These are phyloP conservation scores for Cordyceps militaris DNA, from an alignment of 2,329 filamentous ascomycete genomes.

Conservation along the genomic window DNA sequence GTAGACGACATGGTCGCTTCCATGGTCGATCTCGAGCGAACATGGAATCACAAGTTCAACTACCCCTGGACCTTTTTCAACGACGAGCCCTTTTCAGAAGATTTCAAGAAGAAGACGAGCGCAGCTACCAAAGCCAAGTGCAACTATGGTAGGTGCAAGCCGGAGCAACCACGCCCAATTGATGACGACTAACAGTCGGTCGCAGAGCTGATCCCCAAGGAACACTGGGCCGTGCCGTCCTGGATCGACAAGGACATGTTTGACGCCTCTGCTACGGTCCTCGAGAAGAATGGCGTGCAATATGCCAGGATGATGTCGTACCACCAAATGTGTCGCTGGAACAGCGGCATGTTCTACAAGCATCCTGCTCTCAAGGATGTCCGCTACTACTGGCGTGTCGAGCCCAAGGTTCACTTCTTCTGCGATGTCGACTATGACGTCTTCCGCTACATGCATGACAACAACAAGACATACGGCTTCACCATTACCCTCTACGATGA, in stretches of 20 bases:
- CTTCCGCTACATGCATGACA: slow-evolving; percentile 94
- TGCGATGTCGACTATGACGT: slow-evolving; percentile 98
- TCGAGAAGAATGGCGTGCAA: slow-evolving; percentile 80
- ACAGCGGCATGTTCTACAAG: slow-evolving; percentile 95
- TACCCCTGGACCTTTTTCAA: slow-evolving; percentile 99
- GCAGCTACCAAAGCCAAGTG: slow-evolving; percentile 84
- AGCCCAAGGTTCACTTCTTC: slow-evolving; percentile 98
- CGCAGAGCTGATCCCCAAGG: slow-evolving; percentile 78
- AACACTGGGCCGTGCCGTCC: slow-evolving; percentile 85
- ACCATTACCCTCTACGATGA: slow-evolving; percentile 96
- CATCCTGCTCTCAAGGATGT: slow-evolving; percentile 77
- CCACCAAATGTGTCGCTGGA: slow-evolving; percentile 99
- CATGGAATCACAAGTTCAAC: slow-evolving; percentile 98
- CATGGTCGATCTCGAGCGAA: slow-evolving; percentile 86
- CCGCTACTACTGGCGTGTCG: slow-evolving; percentile 97
- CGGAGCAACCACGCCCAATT: not conserved
- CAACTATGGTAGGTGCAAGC: slow-evolving; percentile 58
- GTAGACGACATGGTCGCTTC: slow-evolving; percentile 74
- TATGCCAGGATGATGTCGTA: slow-evolving; percentile 87
- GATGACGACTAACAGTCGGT: slow-evolving; percentile 15
- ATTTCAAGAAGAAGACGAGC: slow-evolving; percentile 79
- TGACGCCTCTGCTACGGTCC: slow-evolving; percentile 72
- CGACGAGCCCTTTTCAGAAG: slow-evolving; percentile 83
- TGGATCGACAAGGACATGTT: slow-evolving; percentile 92
- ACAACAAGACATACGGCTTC: slow-evolving; percentile 99